Evolutionary conservation across 495 filamentous ascomycete species (phyloP).

Genomic region (Cercophora scortea): DNA sequence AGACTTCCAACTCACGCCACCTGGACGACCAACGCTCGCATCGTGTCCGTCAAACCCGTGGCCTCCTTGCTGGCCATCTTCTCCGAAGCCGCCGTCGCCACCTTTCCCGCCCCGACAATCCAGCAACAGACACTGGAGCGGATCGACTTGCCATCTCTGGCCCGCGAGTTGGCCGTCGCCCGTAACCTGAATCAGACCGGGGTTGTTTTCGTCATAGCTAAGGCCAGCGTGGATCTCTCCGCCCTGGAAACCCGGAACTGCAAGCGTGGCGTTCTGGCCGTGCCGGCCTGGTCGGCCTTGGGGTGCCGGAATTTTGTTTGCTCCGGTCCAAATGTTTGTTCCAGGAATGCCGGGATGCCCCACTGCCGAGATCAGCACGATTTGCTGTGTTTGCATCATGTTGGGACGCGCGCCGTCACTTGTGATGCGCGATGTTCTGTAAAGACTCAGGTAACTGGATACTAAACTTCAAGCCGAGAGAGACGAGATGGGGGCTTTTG

Average conservation of each 20-base stretch:
- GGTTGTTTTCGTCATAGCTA: conserved; percentile 1
- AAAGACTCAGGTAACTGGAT: too few species aligned
- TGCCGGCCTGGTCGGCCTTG: conserved; percentile 1
- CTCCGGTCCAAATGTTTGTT: conserved; percentile 3
- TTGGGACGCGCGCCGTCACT: too few species aligned
- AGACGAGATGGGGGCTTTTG: too few species aligned
- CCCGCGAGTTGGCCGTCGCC: background rate
- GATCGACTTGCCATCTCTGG: conserved; percentile 1
- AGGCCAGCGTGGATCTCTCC: conserved; percentile 3
- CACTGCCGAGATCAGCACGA: conserved; percentile 1
- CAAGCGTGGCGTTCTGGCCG: conserved; percentile 2
- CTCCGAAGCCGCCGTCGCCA: conserved; percentile 6
- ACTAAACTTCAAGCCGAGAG: too few species aligned
- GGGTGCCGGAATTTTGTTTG: background rate
- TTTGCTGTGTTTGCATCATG: background rate
- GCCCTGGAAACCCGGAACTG: background rate
- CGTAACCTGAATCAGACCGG: conserved; percentile 5
- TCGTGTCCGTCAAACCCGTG: conserved; percentile 27
- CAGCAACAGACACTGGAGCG: conserved; percentile 2
- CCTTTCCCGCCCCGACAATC: conserved; percentile 8
- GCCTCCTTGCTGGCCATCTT: conserved; percentile 20
- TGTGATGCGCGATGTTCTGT: too few species aligned
- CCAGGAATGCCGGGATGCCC: conserved; percentile 4
- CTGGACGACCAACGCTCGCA: conserved; percentile 11
- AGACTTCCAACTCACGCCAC: conserved; percentile 10